Conservation (phyloP, 1,284 basidiomycete species). For the Cronartium ribicola region DNA sequence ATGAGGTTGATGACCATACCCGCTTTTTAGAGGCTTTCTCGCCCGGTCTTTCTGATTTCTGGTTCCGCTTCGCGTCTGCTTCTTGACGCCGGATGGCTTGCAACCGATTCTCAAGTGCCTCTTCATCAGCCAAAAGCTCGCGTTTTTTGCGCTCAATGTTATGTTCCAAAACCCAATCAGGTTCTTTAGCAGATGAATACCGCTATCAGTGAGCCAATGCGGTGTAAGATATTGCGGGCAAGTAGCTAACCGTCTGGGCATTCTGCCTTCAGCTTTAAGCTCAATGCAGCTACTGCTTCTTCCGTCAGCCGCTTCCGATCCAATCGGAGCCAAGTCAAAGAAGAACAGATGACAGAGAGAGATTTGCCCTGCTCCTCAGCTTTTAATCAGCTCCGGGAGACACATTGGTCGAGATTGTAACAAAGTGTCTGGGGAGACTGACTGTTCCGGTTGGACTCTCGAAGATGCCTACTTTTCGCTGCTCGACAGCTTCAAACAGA, state of each 20-base stretch:
- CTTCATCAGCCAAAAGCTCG: conserved; percentile 48
- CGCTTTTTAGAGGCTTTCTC: conserved; percentile 12
- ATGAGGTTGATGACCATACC: conserved; percentile 35
- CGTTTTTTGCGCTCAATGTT: conserved; percentile 49
- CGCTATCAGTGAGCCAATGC: neutral
- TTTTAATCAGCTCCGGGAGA: conserved; percentile 36
- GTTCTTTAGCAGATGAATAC: conserved; percentile 46
- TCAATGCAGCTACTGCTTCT: conserved; percentile 39
- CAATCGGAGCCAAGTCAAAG: conserved; percentile 51
- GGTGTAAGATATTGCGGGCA: neutral
- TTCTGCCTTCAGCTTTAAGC: conserved; percentile 43
- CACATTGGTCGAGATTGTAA: conserved; percentile 56
- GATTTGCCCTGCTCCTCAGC: conserved; percentile 51
- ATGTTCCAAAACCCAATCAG: conserved; percentile 54
- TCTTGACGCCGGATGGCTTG: conserved; percentile 43
- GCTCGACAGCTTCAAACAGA: conserved; percentile 74
- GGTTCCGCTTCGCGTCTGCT: conserved; percentile 43
- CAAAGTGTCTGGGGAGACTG: conserved; percentile 54
- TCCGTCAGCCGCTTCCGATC: conserved; percentile 46
- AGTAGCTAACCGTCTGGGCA: conserved; percentile 14
- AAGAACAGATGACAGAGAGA: conserved; percentile 53
- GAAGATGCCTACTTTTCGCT: conserved; percentile 65
- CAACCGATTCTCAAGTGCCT: conserved; percentile 50
- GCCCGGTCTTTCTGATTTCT: neutral
- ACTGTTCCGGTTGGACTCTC: conserved; percentile 56